Conservation (phyloP, 169 alveolate species). For the Perkinsus marinus region DNA sequence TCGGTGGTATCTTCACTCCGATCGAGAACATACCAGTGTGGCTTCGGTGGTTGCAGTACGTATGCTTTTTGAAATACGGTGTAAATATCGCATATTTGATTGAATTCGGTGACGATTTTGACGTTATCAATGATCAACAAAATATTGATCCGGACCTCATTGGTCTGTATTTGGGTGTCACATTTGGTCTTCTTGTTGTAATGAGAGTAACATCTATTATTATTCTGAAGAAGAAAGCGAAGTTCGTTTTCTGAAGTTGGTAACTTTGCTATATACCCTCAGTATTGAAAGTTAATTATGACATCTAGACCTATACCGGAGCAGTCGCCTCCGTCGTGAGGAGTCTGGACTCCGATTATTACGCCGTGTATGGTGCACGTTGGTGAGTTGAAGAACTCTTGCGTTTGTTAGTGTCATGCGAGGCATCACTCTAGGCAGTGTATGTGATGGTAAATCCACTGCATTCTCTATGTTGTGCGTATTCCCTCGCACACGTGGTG, state of each 20-base stretch:
- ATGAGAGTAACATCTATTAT: background rate
- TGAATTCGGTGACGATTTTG: background rate
- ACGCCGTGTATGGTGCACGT: no score
- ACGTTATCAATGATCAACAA: background rate
- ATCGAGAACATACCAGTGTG: constrained; percentile 43
- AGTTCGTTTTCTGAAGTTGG: background rate
- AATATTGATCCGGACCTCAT: background rate
- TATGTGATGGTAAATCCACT: no score
- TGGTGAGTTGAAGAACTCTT: no score
- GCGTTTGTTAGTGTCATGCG: no score
- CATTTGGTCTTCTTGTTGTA: background rate
- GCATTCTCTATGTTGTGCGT: no score
- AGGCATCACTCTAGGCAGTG: no score
- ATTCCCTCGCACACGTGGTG: no score
- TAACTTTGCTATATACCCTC: no score
- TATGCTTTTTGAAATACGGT: constrained; percentile 46
- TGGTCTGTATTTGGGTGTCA: background rate
- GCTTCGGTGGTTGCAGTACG: constrained; percentile 42
- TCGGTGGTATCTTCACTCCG: constrained; percentile 59
- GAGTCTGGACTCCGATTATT: no score
- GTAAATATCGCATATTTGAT: background rate
- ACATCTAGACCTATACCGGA: no score
- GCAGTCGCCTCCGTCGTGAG: no score
- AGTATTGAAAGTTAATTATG: no score
- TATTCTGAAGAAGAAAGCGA: background rate